Conservation (phyloP, 2,329 filamentous ascomycete species). For the Penicillium olsonii region DNA sequence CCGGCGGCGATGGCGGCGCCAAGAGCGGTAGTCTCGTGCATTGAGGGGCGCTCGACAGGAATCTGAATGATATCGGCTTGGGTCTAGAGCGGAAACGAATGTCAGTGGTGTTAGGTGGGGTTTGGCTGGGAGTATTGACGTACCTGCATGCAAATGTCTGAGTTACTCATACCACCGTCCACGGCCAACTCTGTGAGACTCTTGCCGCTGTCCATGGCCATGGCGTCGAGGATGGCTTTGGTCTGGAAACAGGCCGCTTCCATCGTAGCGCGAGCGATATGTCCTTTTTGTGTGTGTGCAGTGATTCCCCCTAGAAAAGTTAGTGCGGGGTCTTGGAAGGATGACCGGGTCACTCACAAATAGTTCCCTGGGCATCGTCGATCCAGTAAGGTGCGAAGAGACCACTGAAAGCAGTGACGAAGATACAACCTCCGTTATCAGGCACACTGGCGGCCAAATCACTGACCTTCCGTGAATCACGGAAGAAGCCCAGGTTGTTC, state of each 20-base stretch:
- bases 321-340: not conserved
- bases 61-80: constrained; percentile 86
- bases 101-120: constrained; percentile 32
- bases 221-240: constrained; percentile 86
- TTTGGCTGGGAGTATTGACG: constrained; percentile 47
- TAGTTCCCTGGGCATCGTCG: constrained; percentile 84
- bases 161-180: constrained; percentile 87
- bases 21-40: constrained; percentile 88
- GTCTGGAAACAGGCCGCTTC: constrained; percentile 93
- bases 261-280: constrained; percentile 85
- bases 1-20: constrained; percentile 88
- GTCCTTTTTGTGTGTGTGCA: constrained; percentile 79
- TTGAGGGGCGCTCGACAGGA: constrained; percentile 77
- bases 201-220: constrained; percentile 82
- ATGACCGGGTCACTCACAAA: constrained; percentile 57
- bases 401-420: constrained; percentile 89
- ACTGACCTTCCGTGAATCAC: constrained; percentile 63
- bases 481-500: constrained; percentile 66
- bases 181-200: constrained; percentile 74
- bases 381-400: constrained; percentile 95
- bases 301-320: constrained; percentile 68
- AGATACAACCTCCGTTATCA: constrained; percentile 80
- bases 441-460: constrained; percentile 64
- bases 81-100: constrained; percentile 45
- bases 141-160: constrained; percentile 82